phyloP scores from a whole-genome alignment of 352 stramenopile genomes.

The Plasmopara muralis region DNA sequence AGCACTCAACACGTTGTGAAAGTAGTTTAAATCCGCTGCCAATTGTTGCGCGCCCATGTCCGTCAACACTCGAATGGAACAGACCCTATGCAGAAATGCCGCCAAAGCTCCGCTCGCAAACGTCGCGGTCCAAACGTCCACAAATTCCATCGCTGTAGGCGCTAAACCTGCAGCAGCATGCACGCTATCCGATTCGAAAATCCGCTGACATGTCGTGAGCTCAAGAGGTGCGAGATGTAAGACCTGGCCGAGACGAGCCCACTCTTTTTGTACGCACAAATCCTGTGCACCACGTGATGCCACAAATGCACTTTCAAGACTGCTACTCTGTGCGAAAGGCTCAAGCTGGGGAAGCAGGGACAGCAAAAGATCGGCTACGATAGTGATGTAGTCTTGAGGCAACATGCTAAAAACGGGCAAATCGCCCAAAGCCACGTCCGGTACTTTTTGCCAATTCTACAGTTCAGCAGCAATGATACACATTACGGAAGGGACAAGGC shows the following conservation, averaged over 20 bases:
- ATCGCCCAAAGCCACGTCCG: constrained; percentile 40
- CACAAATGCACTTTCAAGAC: constrained; percentile 43
- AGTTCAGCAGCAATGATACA: not conserved
- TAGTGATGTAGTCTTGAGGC: constrained; percentile 82
- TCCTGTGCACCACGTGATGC: constrained; percentile 46
- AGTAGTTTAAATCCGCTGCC: constrained; percentile 65
- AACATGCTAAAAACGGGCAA: constrained; percentile 71
- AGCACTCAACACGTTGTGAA: constrained; percentile 73
- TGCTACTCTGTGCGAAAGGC: constrained; percentile 71
- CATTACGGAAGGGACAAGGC: not conserved
- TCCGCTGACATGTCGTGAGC: constrained; percentile 36
- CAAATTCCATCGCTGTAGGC: constrained; percentile 42
- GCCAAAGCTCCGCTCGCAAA: constrained; percentile 64
- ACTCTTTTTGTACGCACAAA: constrained; percentile 44
- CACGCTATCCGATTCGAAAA: constrained; percentile 31
- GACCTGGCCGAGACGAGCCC: constrained; percentile 38
- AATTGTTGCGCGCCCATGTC: constrained; percentile 53
- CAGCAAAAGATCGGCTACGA: constrained; percentile 65
- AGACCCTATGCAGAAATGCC: constrained; percentile 41
- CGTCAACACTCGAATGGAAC: constrained; percentile 54
- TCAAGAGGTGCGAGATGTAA: constrained; percentile 39
- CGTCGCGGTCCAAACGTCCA: constrained; percentile 67
- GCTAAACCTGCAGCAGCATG: constrained; percentile 9
- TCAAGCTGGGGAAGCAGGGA: constrained; percentile 77
- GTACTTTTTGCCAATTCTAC: constrained; percentile 47